Base-by-base conservation (phyloP, 768 basidiomycete species). In the Hericium coralloides region DNA sequence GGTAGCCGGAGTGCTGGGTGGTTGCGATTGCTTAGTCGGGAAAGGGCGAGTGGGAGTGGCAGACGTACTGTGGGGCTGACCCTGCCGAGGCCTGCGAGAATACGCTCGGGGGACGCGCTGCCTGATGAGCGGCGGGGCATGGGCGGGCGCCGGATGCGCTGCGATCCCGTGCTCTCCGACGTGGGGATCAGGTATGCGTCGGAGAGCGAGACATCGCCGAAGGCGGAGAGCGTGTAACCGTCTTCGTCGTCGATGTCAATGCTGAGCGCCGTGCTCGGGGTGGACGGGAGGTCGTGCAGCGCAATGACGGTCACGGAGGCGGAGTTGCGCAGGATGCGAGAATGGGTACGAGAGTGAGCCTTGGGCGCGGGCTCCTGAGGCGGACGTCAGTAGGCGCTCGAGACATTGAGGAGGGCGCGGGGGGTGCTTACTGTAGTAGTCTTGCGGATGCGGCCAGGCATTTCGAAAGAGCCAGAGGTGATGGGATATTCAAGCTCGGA, bases 191-290 rank as follows among this genome's bases (percentile, higher is more conserved):
- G 49, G 26, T 49, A 52, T 4, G 37, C 45, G 12, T 52, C 56
- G 9, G 38, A 49, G 38, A 23, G 23, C 15, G 57, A 55, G 26
- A 39, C 50, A 41, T 63, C 60, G 36, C 62, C 55, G 49, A 38
- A 56, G 15, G 57, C 60, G 14, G 55, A 58, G 1, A 63, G 55
- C 17, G 56, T 41, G 51, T 63, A 63, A 1, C 62, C 62, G n/a
- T 63, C 62, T 7, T 56, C 60, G 43, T 53, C 62, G 38, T 58
- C 49, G 55, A 63, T 58, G 52, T 63, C 59, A 14, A 56, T 18
- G 7, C 51, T 38, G 9, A 6, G 18, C 8, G 31, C 23, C 22
- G 20, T 23, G 23, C 53, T 49, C 8, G 41, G 18, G 31, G 58
- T 18, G 15, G 52, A 43, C 55, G 52, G 52, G 12, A 55, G 49